Conservation (phyloP, 768 basidiomycete genomes). For the Omphalotus guepiniiformis region DNA sequence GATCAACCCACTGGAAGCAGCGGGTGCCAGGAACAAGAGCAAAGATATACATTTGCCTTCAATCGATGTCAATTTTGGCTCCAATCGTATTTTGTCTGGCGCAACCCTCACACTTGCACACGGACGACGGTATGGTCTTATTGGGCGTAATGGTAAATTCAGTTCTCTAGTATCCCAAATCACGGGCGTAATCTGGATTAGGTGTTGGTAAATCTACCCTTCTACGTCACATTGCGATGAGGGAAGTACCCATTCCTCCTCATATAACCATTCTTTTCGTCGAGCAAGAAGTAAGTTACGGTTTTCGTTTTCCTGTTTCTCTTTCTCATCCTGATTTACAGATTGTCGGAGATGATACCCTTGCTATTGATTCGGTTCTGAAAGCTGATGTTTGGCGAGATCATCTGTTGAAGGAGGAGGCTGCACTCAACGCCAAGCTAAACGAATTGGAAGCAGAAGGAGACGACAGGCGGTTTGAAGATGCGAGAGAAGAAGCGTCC, state of each 20-base stretch:
- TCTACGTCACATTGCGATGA: constrained; percentile 88
- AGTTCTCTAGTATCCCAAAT: neutral
- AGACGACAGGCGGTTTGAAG: constrained; percentile 78
- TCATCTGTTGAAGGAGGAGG: constrained; percentile 84
- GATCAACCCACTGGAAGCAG: constrained; percentile 91
- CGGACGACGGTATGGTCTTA: constrained; percentile 87
- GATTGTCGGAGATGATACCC: constrained; percentile 92
- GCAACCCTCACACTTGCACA: constrained; percentile 85
- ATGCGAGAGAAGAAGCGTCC: constrained; percentile 81
- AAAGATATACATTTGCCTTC: constrained; percentile 94
- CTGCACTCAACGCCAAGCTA: constrained; percentile 66
- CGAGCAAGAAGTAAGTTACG: constrained; percentile 79
- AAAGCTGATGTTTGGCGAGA: constrained; percentile 99
- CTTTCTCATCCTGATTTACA: constrained; percentile 23
- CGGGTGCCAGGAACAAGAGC: constrained; percentile 85
- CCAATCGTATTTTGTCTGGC: constrained; percentile 91
- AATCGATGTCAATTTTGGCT: constrained; percentile 96
- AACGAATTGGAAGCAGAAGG: constrained; percentile 66
- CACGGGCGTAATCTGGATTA: constrained; percentile 18
- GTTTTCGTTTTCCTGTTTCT: neutral
- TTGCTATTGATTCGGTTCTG: constrained; percentile 90
- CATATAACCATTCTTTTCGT: constrained; percentile 98
- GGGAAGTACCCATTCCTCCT: constrained; percentile 89
- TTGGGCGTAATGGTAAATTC: constrained; percentile 74
- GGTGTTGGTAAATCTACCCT: constrained; percentile 97